Conservation (phyloP, 441 rosid genomes). For the Populus hybrid region DNA sequence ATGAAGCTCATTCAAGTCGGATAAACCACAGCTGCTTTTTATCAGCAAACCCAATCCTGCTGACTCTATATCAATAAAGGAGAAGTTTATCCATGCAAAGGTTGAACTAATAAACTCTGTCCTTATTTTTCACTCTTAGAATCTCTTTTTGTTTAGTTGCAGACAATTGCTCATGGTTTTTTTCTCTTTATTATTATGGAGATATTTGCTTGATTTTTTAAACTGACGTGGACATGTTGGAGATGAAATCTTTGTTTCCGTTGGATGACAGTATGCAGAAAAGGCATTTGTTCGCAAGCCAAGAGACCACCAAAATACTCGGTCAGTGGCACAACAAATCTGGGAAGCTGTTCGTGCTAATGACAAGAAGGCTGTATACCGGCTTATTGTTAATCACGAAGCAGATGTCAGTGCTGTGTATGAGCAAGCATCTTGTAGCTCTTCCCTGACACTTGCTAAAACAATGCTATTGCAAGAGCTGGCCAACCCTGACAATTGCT, state of each 20-base stretch:
- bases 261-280: constrained; percentile 76
- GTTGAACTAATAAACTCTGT: constrained; percentile 32
- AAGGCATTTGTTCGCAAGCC: constrained; percentile 82
- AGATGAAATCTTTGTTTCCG: constrained; percentile 5
- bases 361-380: constrained; percentile 92
- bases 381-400: constrained; percentile 75
- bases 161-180: constrained; percentile 12
- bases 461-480: constrained; percentile 81
- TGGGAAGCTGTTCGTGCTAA: constrained; percentile 91
- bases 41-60: constrained; percentile 62
- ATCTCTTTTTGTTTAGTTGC: constrained; percentile 1
- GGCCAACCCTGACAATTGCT: constrained; percentile 48
- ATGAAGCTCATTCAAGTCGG: constrained; percentile 58
- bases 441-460: constrained; percentile 87
- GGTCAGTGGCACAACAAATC: constrained; percentile 64
- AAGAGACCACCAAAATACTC: constrained; percentile 55
- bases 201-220: background rate
- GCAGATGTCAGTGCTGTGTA: constrained; percentile 66
- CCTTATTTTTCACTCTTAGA: constrained; percentile 8
- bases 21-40: constrained; percentile 64
- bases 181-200: background rate
- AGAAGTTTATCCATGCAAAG: constrained; percentile 98
- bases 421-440: constrained; percentile 67
- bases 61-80: constrained; percentile 90
- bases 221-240: background rate